Conservation (phyloP, 345 rosid genomes). For the Brassica cretica region DNA sequence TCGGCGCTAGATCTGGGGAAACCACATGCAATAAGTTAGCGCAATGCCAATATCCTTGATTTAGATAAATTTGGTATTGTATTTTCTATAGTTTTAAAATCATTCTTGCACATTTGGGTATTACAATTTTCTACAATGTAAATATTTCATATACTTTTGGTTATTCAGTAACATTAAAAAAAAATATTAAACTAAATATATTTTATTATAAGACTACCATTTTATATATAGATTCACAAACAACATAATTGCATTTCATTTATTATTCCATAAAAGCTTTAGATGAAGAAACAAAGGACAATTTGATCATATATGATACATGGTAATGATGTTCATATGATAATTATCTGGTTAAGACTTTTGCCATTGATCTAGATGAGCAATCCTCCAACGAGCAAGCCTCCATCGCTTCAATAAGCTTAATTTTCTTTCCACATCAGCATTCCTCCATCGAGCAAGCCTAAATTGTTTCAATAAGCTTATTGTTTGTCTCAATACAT, state of each 20-base stretch:
- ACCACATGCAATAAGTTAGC: background rate
- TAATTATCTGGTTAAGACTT: background rate
- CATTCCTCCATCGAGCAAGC: background rate
- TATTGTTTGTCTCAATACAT: background rate
- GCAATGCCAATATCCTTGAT: background rate
- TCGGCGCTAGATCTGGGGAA: background rate
- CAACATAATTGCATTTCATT: background rate
- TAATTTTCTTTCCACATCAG: background rate
- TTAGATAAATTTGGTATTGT: background rate
- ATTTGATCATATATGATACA: background rate
- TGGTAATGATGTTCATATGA: background rate
- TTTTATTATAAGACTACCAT: background rate
- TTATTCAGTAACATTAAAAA: background rate
- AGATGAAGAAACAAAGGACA: background rate
- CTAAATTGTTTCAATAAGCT: background rate
- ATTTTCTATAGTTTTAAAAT: background rate
- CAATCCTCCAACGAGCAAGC: background rate
- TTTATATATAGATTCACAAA: background rate
- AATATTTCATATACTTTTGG: background rate
- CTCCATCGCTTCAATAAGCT: background rate
- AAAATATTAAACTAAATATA: too few relatives aligned
- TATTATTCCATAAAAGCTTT: background rate
- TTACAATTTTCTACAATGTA: background rate
- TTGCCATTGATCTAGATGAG: background rate
- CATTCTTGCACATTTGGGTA: background rate